Base-by-base conservation (phyloP, 2,329 filamentous ascomycete species). In the Colletotrichum gloeosporioides region DNA sequence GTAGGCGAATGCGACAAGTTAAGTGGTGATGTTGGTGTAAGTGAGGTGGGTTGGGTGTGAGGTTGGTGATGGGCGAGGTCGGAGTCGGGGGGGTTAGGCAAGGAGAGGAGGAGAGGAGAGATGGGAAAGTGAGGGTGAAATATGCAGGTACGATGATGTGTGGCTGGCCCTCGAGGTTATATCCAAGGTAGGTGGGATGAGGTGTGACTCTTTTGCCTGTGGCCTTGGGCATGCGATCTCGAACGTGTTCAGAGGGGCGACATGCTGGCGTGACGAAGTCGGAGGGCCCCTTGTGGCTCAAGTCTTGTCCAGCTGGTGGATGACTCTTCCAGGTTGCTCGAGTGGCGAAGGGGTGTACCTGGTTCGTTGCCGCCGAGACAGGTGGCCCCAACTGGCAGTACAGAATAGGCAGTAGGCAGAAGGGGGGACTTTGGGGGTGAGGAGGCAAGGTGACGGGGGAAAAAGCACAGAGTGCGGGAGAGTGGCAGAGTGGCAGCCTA, bases 331-430 rank as follows among this genome's bases (percentile, higher is more conserved):
- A 79, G 80, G 76, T 67, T 31, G 32, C n/a, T 36, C 44, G 63
- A 69, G 78, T 76, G 79, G 79, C 77, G 44, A 76, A 69, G 63
- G 71, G 73, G 71, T 76, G 78, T 55, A 57, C 71, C 75, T 76
- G 70, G 61, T 74, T 75, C 64, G 67, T 77, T 75, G 75, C 71
- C 71, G 75, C 75, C 71, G 44, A 63, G 69, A 77, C 82, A 84
- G 81, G 81, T 84, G 83, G 82, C 79, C 80, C 81, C 83, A 84
- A 80, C 77, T 82, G 82, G 78, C 80, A 80, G 66, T 73, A 66
- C 77, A 61, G 27, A 16, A 36, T 34, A 69, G 55, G 36, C 49
- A 68, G 27, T 2, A 57, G 53, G 59, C 59, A 64, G 63, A 59
- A 49, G 64, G 25, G 31, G 70, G 32, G 16, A 57, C 31, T 71